These are phyloP conservation scores for Phytophthora hybrid DNA, from an alignment of 352 stramenopile species.

Conservation along the genomic window DNA sequence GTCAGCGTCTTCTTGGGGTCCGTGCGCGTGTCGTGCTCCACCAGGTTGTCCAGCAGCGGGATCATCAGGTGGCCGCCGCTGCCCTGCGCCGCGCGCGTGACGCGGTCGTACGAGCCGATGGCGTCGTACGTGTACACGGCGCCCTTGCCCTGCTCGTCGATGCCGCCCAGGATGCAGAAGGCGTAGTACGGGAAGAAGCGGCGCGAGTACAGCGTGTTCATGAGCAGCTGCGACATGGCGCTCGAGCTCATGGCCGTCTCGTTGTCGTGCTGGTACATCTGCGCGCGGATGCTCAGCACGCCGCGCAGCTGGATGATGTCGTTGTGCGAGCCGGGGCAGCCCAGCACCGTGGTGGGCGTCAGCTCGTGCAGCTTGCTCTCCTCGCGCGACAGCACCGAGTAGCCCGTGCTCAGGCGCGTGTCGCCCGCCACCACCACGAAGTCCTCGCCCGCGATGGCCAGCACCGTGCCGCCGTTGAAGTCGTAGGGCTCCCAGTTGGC, in stretches of 20 bases:
- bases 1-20: constrained; percentile 94
- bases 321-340: constrained; percentile 85
- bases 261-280: constrained; percentile 97
- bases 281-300: constrained; percentile 79
- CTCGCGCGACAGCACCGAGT: constrained; percentile 97
- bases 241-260: constrained; percentile 93
- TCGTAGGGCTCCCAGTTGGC: constrained; percentile 85
- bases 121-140: constrained; percentile 99
- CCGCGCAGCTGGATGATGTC: constrained; percentile 89
- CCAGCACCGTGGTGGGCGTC: constrained; percentile 76
- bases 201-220: constrained; percentile 98
- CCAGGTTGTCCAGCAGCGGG: constrained; percentile 98
- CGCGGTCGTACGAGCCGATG: constrained; percentile 92
- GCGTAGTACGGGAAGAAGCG: constrained; percentile 99
- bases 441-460: constrained; percentile 95
- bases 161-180: constrained; percentile 97
- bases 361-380: constrained; percentile 92
- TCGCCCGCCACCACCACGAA: constrained; percentile 97
- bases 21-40: constrained; percentile 90
- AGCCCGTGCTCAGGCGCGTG: constrained; percentile 96
- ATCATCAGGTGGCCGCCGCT: constrained; percentile 97
- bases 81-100: constrained; percentile 84
- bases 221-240: constrained; percentile 96
- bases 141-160: constrained; percentile 97
- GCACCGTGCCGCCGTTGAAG: constrained; percentile 86